Evolutionary conservation across 139 green algal genomes (phyloP).

Genomic region (Eudorina sp.): DNA sequence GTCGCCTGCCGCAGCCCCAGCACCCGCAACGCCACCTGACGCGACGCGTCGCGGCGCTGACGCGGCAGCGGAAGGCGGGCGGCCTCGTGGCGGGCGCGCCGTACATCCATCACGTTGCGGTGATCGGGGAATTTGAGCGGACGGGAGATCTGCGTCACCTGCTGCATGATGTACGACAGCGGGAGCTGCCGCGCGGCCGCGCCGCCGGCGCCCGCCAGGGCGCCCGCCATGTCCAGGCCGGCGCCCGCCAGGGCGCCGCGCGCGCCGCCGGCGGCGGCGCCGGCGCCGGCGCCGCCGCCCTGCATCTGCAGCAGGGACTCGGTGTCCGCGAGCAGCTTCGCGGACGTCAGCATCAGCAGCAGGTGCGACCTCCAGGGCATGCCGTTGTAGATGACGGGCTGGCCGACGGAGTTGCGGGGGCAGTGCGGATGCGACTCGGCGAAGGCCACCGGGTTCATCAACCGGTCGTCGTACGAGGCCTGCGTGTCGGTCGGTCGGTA

Average conservation of each 20-base stretch:
- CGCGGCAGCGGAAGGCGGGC: conserved; percentile 21
- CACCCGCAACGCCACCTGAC: conserved; percentile 43
- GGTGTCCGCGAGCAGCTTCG: conserved; percentile 75
- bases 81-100: conserved; percentile 25
- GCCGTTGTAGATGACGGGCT: conserved; percentile 59
- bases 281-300: not conserved
- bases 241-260: too few relatives aligned
- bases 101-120: conserved; percentile 60
- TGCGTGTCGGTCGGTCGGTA: conserved; percentile 34
- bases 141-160: conserved; percentile 59
- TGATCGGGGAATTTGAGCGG: conserved; percentile 69
- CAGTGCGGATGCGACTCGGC: conserved; percentile 65
- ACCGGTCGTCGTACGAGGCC: conserved; percentile 61
- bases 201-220: not conserved
- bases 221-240: not conserved
- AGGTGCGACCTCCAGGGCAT: conserved; percentile 67
- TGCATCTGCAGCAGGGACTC: conserved; percentile 64
- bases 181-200: conserved; percentile 7
- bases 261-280: not conserved
- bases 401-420: conserved; percentile 38
- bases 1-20: not conserved
- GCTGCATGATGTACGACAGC: conserved; percentile 48
- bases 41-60: conserved; percentile 40
- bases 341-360: conserved; percentile 65
- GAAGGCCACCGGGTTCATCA: conserved; percentile 75